Conservation (phyloP, 805 yeast species). For the Suhomyces tanzawaensis region DNA sequence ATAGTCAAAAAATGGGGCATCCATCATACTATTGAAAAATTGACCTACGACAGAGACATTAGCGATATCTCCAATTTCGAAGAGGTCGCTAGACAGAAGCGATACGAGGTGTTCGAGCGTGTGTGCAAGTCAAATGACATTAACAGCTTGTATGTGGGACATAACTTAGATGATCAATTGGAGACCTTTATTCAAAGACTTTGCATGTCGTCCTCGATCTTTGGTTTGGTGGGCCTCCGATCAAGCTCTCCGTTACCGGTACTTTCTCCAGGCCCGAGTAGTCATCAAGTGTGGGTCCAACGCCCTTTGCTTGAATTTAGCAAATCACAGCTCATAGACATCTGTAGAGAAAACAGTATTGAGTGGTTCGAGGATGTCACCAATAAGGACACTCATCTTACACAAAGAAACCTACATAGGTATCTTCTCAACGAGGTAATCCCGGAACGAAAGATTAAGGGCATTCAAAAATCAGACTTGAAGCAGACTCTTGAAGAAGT, state of each 20-base stretch:
- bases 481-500: constrained; percentile 10
- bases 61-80: constrained; percentile 46
- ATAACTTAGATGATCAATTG: constrained; percentile 67
- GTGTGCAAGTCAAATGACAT: constrained; percentile 38
- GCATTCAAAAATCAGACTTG: constrained; percentile 10
- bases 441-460: background rate
- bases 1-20: constrained; percentile 34
- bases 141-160: constrained; percentile 55
- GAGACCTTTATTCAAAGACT: constrained; percentile 67
- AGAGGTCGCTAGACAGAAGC: constrained; percentile 52
- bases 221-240: constrained; percentile 61
- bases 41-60: constrained; percentile 27
- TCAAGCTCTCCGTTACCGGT: constrained; percentile 26
- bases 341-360: constrained; percentile 41
- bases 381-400: constrained; percentile 51
- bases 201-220: constrained; percentile 33
- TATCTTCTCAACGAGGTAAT: constrained; percentile 18
- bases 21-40: constrained; percentile 26
- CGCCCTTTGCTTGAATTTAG: constrained; percentile 53
- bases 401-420: constrained; percentile 58
- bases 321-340: constrained; percentile 46
- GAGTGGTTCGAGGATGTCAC: constrained; percentile 73
- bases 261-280: constrained; percentile 2
- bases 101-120: constrained; percentile 46
- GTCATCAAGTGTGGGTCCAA: constrained; percentile 20